Evolutionary conservation across 768 basidiomycete genomes (phyloP).

Genomic region (Tulasnella sp.): DNA sequence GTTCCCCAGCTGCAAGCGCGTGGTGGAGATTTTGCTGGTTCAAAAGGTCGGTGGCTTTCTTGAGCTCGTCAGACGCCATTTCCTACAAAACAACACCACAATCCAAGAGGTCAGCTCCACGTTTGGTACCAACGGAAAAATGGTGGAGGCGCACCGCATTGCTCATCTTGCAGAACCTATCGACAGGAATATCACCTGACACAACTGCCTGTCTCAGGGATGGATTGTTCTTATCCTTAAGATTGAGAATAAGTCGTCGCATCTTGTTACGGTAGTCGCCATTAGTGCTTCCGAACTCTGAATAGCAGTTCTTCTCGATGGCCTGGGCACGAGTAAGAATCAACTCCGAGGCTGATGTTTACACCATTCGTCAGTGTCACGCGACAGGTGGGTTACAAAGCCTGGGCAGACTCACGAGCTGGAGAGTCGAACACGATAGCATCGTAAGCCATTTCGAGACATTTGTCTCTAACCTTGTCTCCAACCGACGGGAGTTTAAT

Average conservation of each 20-base stretch:
- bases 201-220: slow-evolving; percentile 76
- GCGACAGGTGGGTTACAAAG: not conserved
- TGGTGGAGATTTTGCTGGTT: slow-evolving; percentile 82
- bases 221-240: slow-evolving; percentile 94
- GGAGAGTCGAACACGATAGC: slow-evolving; percentile 78
- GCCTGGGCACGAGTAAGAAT: slow-evolving; percentile 57
- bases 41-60: slow-evolving; percentile 74
- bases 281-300: slow-evolving; percentile 39
- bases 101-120: not conserved
- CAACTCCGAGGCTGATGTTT: slow-evolving; percentile 51
- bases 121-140: not conserved
- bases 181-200: slow-evolving; percentile 63
- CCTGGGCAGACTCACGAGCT: slow-evolving; percentile 57
- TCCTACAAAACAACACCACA: slow-evolving; percentile 45
- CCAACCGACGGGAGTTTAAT: slow-evolving; percentile 48
- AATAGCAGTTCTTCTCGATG: slow-evolving; percentile 60
- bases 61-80: slow-evolving; percentile 91
- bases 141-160: slow-evolving; percentile 51
- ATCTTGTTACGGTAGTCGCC: slow-evolving; percentile 67
- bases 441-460: slow-evolving; percentile 84
- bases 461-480: slow-evolving; percentile 77
- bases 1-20: slow-evolving; percentile 80
- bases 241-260: slow-evolving; percentile 80
- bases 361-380: not conserved
- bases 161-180: slow-evolving; percentile 68